Base-by-base conservation (phyloP, 2,329 filamentous ascomycete genomes). In the Penicillium sp. region DNA sequence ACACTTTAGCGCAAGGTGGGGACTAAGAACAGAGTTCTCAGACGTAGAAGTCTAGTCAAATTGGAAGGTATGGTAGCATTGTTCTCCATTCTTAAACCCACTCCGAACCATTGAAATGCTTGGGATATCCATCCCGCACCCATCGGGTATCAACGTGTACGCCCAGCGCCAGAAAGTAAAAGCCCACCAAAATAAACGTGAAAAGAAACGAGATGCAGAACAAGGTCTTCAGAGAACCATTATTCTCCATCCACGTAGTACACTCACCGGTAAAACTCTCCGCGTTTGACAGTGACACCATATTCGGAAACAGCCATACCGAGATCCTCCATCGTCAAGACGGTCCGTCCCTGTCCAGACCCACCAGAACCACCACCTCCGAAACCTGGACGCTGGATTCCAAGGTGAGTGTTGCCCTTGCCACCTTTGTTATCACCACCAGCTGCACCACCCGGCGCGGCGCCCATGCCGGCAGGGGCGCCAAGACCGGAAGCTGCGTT, bases 231-330 rank as follows among this genome's bases (percentile, higher is more conserved):
- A 14, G 21, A 27, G 4, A 26, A 31, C 16, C 7, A 19, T 26
- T 4, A n/a, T 2, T 45, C 21, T 55, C 45, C 48, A 45, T 47
- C 42, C 44, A 29, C 29, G 29, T 21, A 55, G 19, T 27, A 33
- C n/a, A 21, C 22, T 80, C 74, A 97, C 68, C 93, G 84, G 75
- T 99, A 99, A 73, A 98, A 99, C 79, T 99, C 95, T 71, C 93
- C 93, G 63, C 95, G 84, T 85, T 96, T 98, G 52, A 98, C 90
- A 72, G 96, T 99, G 52, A 99, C 92, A 1, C 95, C 95, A 73
- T 98, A 99, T 81, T 99, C 95, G 31, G 90, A 90, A 29, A 98
- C 93, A 1, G 95, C 95, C 92, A 98, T 98, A 16, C 95, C 95
- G 68, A 99, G 76, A 74, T 99, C 95, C 78, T 99, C 95, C 95